These are phyloP conservation scores for Mucor circinelloides DNA, from an alignment of 371 early-diverging fungal species.

Conservation along the genomic window DNA sequence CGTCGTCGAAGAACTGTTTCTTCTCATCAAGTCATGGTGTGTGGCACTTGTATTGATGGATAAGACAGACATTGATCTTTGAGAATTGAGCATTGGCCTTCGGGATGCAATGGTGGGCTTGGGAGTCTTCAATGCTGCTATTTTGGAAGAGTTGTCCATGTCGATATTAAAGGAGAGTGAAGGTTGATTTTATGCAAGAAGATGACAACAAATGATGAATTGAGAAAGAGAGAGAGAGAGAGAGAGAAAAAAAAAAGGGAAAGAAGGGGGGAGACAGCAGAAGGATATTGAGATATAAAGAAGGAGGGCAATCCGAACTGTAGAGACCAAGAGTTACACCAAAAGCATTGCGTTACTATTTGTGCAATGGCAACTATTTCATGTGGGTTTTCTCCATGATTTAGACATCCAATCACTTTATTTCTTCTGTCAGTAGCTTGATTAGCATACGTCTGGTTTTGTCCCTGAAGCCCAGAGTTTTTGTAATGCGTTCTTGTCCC, in stretches of 20 bases:
- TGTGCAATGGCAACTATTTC: background rate
- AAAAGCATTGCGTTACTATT: background rate
- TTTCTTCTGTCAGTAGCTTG: background rate
- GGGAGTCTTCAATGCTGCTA: slow-evolving; percentile 6
- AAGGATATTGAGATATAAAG: background rate
- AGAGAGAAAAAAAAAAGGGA: background rate
- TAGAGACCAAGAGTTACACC: background rate
- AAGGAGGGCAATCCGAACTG: background rate
- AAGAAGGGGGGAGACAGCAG: background rate
- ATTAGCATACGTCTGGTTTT: background rate
- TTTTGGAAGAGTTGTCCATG: background rate
- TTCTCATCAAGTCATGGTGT: slow-evolving; percentile 15
- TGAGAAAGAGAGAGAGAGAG: background rate
- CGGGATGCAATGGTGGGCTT: slow-evolving; percentile 25
- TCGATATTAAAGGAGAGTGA: background rate
- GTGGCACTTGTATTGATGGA: slow-evolving; percentile 24
- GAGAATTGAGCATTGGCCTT: slow-evolving; percentile 11
- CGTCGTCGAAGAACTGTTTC: slow-evolving; percentile 8
- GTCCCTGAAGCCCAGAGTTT: background rate
- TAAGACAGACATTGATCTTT: slow-evolving; percentile 16
- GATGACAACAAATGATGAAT: background rate
- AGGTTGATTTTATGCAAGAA: background rate
- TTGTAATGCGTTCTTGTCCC: background rate
- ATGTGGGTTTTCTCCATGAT: background rate
- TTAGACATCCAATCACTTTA: background rate